A percentile compares a stretch with the other conserved stretches of the same genome.
phyloP scores from a whole-genome alignment of 169 alveolate species.

The Amoebophrya sp. region DNA sequence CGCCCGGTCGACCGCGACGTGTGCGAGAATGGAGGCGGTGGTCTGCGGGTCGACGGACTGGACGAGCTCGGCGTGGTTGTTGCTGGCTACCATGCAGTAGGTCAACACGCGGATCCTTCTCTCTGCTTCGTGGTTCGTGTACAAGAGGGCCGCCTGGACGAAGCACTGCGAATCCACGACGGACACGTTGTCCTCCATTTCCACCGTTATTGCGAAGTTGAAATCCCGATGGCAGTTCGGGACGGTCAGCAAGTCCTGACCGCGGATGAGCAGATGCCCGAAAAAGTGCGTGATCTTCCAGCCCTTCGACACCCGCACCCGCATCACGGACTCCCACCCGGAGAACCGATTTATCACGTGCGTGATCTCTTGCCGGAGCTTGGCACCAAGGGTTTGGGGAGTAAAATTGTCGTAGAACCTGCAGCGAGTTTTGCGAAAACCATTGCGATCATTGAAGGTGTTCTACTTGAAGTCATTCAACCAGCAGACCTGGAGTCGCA shows the following conservation, averaged over 20 bases:
- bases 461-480: no score
- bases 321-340: conserved; percentile 95
- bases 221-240: conserved; percentile 79
- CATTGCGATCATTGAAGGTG: no score
- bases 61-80: background rate
- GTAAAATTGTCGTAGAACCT: conserved; percentile 54
- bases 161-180: conserved; percentile 62
- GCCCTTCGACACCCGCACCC: conserved; percentile 86
- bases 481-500: no score
- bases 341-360: conserved; percentile 67
- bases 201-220: conserved; percentile 67
- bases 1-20: background rate
- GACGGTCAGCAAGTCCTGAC: conserved; percentile 73
- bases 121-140: conserved; percentile 91
- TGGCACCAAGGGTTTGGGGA: conserved; percentile 56
- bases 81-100: background rate
- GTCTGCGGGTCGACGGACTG: background rate
- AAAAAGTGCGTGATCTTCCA: conserved; percentile 78
- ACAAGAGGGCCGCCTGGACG: conserved; percentile 92
- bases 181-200: conserved; percentile 60
- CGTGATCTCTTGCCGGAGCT: conserved; percentile 67
- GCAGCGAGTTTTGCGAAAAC: no score
- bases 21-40: background rate
- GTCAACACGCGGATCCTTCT: conserved; percentile 94
- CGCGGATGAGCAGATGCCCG: conserved; percentile 83